Evolutionary conservation across 2,329 filamentous ascomycete genomes (phyloP), one percentile per base, ranked within the genome.

Genomic region (Ramichloridium luteum): DNA sequence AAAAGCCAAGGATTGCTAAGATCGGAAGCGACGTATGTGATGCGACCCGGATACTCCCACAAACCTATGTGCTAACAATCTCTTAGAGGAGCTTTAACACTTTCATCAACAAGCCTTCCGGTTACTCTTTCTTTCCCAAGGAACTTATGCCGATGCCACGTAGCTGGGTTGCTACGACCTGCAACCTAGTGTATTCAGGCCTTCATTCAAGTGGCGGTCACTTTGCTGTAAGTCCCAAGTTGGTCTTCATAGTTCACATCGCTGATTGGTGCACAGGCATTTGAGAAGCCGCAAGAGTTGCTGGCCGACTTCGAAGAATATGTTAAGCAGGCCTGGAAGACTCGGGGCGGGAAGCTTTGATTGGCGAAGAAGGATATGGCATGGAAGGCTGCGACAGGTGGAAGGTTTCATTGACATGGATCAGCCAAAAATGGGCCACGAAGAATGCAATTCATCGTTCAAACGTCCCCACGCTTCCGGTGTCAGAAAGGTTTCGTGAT

Each of bases 111-210:
- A 64, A 64, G 44, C 60, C 62, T 9, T 40, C 53, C 9, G 62
- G 61, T 1, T 64, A 60, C 39, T 58, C 53, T 1, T 58, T 56
- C 36, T 65, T 64, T 36, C 59, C 60, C 11, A 54, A 50, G 18
- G 62, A 65, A 37, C 34, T 65, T 1, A 34, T 50, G 4, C 57
- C 57, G 0, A 51, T 51, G 10, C 54, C 62, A 15, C 54, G 51
- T 37, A 46, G 48, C 32, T 57, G 54, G 45, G 44, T 58, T 6
- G 53, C 48, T 26, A 46, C 52, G 54, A 59, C 12, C 13, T 40
- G 38, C 6, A 50, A 54, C 22, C 34, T 66, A 13, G 57, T 61
- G 3, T 50, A 43, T 9, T 60, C 56, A 13, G 46, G 34, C 13
- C 40, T 52, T 28, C 62, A 65, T 44, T 50, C 57, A 22, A 41